Conservation (phyloP, 202 grass and related monocot species). For the Panicum hallii region DNA sequence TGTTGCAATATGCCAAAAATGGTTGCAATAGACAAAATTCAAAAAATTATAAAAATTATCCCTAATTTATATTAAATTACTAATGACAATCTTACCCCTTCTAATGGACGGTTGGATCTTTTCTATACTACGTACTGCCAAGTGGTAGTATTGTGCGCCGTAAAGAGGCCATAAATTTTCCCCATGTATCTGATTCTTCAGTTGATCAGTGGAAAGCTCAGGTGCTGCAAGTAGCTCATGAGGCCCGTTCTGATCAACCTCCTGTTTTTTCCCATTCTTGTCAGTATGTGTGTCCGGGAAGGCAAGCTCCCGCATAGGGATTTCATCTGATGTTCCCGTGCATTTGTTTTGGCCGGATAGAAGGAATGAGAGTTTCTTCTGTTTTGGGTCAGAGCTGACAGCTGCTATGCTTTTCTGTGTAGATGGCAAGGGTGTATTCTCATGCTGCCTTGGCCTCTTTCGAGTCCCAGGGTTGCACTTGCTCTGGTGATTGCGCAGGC, state of each 20-base stretch:
- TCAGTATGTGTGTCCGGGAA: background rate
- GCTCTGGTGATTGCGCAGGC: conserved; percentile 31
- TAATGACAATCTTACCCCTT: too few relatives aligned
- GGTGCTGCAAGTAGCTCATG: conserved; percentile 1
- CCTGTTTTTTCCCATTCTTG: background rate
- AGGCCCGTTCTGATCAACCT: conserved; percentile 20
- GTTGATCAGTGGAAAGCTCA: conserved; percentile 19
- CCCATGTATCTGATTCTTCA: background rate
- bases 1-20: too few relatives aligned
- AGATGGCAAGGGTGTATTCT: conserved; percentile 11
- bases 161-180: background rate
- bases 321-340: background rate
- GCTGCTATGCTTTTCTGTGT: conserved; percentile 7
- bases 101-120: too few relatives aligned
- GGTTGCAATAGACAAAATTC: too few relatives aligned
- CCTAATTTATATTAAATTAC: too few relatives aligned
- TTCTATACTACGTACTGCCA: too few relatives aligned
- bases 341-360: conserved; percentile 21
- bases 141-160: too few relatives aligned
- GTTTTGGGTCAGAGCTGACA: background rate
- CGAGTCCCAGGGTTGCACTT: conserved; percentile 14
- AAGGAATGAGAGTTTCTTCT: conserved; percentile 43
- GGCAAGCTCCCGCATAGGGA: conserved; percentile 11
- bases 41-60: too few relatives aligned
- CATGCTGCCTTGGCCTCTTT: conserved; percentile 22